phyloP scores from a whole-genome alignment of 176 grass and related monocot species.

The Raddia guianensis region DNA sequence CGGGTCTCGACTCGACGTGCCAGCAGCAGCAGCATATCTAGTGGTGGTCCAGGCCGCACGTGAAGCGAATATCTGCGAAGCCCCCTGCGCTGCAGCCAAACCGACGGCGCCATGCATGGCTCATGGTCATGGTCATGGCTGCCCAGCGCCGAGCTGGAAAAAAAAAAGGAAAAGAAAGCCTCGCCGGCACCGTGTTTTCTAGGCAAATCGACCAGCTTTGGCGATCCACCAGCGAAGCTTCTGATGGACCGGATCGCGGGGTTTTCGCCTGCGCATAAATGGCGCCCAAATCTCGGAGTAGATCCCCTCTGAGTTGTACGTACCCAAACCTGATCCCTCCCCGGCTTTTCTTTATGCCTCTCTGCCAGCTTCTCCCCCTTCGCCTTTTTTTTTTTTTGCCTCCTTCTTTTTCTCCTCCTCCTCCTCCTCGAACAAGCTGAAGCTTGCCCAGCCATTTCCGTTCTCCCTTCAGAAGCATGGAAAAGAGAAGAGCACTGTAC shows the following conservation, averaged over 20 bases:
- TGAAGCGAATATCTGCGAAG: conserved; percentile 30
- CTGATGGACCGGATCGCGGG: conserved; percentile 35
- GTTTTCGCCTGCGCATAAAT: conserved; percentile 21
- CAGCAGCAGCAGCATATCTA: conserved; percentile 32
- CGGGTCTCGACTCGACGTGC: neutral
- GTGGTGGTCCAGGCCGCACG: conserved; percentile 45
- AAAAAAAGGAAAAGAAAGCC: no score
- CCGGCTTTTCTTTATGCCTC: conserved; percentile 27
- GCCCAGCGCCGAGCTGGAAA: no score
- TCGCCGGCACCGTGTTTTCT: no score
- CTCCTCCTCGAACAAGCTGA: no score
- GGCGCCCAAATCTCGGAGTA: conserved; percentile 42
- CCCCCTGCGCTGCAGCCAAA: neutral
- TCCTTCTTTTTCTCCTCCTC: no score
- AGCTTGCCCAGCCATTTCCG: no score
- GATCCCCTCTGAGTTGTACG: conserved; percentile 47
- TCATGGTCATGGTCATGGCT: no score
- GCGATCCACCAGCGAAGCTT: conserved; percentile 52
- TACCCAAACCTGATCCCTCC: conserved; percentile 5
- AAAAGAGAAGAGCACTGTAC: no score
- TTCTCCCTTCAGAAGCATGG: no score
- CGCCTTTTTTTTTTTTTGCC: no score
- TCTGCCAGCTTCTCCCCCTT: no score
- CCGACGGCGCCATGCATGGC: neutral
- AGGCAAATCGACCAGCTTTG: no score